Base-by-base conservation (phyloP, 2,329 filamentous ascomycete genomes). In the Lizonia empirigonia region DNA sequence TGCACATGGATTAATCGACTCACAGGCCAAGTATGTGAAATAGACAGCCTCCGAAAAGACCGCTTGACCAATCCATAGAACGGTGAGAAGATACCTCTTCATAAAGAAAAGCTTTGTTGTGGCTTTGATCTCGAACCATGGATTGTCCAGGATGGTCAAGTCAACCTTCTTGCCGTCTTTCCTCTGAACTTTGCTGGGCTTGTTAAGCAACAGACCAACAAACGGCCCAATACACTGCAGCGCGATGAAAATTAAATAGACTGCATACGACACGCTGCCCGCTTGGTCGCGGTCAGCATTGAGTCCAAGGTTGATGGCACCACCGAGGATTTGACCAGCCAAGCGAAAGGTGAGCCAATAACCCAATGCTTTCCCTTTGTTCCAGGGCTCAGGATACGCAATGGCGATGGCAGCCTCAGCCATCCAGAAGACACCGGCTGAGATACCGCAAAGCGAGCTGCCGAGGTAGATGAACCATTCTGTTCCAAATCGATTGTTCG, bases 361-460 rank as follows among this genome's bases (percentile, higher is more conserved):
- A 0, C 86, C 87, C 0, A 90, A 74, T 1, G 68, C 67, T 44
- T 70, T 70, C 9, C 70, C 70, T 40, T 68, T 69, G 22, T 71
- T 71, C 67, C 67, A 84, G 0, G 86, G 85, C 60, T 90, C 87
- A 0, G 87, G 87, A 57, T 91, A 91, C 0, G 84, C 80, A 16
- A 90, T 82, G 0, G 87, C 87, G 49, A 91, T 88, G 0, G 88
- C 87, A 0, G 85, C 85, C 71, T 91, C 88, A 0, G 87, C 83
- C 78, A 85, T 85, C 88, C 88, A 91, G 70, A 90, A 90, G 0
- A 90, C 77, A 0, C 88, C 88, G 0, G 88, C 87, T 0, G 84
- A 86, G 24, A 89, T 78, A 15, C 87, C 87, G 56, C 87, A 90
- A 0, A 87, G 75, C 0, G 85, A 85, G 0, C 85, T 86, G 0